Base-by-base conservation (phyloP, 192 early-diverging fungal species). In the Backusella macrospora region DNA sequence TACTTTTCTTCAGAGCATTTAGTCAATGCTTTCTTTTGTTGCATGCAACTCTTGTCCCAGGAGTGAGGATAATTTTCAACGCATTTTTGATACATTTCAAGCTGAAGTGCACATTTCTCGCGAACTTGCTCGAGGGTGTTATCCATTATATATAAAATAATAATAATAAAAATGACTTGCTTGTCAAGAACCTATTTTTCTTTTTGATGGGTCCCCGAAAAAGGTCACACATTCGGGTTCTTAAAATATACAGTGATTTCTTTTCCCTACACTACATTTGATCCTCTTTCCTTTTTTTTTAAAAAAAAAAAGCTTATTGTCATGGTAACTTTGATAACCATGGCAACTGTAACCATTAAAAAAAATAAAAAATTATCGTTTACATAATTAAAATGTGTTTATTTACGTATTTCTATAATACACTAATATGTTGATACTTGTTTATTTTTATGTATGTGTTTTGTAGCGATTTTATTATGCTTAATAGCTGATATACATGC, bases 1-100 rank as follows among this genome's bases (percentile, higher is more conserved):
- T 85, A 88, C 86, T 88, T 86, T 72, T 86, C 84, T 62, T 88
- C 85, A 21, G 87, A 88, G 40, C 87, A 88, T 74, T 83, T 82
- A 8, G 87, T 86, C 8, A 88, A 73, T 12, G 87, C 87, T 18
- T 82, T 74, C 62, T 83, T 83, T 72, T 88, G 84, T 46, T 83
- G 83, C 15, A 85, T 69, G 71, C 87, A 88, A 34, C 79, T 79
- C n/a, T 83, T 76, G 66, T 86, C 79, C 87, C 87, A 88, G 55
- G 80, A 80, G 8, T 85, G 73, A 14, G 83, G 83, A 75, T 88
- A 80, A 38, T 81, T 81, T 0, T 86, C 85, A 9, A 88, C 76
- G 46, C 87, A 88, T 49, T 80, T 80, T 68, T 85, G 85, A 72
- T 88, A 88, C 66, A 85, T 68, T 64, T 85, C 81, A 23, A 88